Conservation (phyloP, 176 grass and related monocot genomes). For the Oryza meridionalis region DNA sequence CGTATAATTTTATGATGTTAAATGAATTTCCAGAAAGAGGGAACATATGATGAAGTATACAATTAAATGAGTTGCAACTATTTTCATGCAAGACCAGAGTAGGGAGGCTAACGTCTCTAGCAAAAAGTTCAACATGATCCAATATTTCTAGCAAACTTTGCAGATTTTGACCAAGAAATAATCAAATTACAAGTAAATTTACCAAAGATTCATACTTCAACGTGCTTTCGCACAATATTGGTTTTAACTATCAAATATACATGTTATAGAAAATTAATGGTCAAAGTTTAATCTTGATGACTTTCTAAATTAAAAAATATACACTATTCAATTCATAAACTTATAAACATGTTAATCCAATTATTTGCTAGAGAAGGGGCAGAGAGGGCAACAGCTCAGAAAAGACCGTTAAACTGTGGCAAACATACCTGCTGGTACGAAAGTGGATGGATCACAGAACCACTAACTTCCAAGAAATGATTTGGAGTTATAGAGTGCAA, state of each 20-base stretch:
- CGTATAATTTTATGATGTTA: not conserved
- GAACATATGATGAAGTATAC: conserved; percentile 19
- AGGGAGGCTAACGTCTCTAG: conserved; percentile 27
- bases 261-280: too few species aligned
- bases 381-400: conserved; percentile 21
- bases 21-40: conserved; percentile 24
- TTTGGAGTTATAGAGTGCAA: conserved; percentile 98
- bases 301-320: too few species aligned
- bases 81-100: conserved; percentile 2
- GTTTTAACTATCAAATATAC: too few species aligned
- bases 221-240: too few species aligned
- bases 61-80: conserved; percentile 14
- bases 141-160: too few species aligned
- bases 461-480: conserved; percentile 97
- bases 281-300: too few species aligned
- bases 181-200: too few species aligned
- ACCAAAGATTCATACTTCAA: too few species aligned
- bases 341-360: not conserved
- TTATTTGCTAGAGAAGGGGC: not conserved
- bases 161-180: not conserved
- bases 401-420: conserved; percentile 12
- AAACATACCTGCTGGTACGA: conserved; percentile 90
- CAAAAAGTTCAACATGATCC: not conserved
- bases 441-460: conserved; percentile 88
- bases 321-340: not conserved